These are phyloP conservation scores for Vachellia pachyceras DNA, from an alignment of 306 rosid species.

Conservation along the genomic window DNA sequence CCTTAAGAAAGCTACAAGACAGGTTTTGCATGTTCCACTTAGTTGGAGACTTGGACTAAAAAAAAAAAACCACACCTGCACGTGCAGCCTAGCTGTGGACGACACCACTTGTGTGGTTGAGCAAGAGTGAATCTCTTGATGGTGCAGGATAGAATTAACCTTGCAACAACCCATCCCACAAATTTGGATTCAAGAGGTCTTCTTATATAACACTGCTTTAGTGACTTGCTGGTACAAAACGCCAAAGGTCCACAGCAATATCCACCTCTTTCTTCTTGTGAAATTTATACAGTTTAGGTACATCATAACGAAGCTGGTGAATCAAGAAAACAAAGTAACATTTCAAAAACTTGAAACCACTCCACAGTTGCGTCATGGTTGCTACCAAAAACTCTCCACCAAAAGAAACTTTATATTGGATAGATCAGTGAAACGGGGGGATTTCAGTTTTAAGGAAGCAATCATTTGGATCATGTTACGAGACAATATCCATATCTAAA, in stretches of 20 bases:
- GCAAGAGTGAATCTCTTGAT: not conserved
- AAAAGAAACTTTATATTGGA: too few relatives aligned
- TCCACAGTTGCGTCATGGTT: too few relatives aligned
- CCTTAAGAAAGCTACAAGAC: not conserved
- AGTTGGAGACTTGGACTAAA: constrained; percentile 18
- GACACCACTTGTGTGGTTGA: not conserved
- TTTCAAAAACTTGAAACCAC: too few relatives aligned
- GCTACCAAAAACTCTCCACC: too few relatives aligned
- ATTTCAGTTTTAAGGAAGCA: too few relatives aligned
- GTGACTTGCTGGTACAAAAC: constrained; percentile 67
- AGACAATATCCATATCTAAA: too few relatives aligned
- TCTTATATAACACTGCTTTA: constrained; percentile 34
- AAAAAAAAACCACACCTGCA: constrained; percentile 1
- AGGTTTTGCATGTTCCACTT: not conserved
- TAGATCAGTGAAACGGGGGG: too few relatives aligned
- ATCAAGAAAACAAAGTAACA: constrained; percentile 10
- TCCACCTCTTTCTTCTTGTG: constrained; percentile 91
- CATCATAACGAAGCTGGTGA: constrained; percentile 76
- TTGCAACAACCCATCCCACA: not conserved
- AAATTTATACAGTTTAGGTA: constrained; percentile 83
- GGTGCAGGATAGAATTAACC: not conserved
- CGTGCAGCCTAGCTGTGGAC: constrained; percentile 9
- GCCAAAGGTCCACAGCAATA: constrained; percentile 92
- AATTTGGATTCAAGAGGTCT: not conserved
- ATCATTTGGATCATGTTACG: too few relatives aligned